Evolutionary conservation across 345 rosid species (phyloP), one percentile per base, ranked within the genome.

Genomic region (Garcia nutans): DNA sequence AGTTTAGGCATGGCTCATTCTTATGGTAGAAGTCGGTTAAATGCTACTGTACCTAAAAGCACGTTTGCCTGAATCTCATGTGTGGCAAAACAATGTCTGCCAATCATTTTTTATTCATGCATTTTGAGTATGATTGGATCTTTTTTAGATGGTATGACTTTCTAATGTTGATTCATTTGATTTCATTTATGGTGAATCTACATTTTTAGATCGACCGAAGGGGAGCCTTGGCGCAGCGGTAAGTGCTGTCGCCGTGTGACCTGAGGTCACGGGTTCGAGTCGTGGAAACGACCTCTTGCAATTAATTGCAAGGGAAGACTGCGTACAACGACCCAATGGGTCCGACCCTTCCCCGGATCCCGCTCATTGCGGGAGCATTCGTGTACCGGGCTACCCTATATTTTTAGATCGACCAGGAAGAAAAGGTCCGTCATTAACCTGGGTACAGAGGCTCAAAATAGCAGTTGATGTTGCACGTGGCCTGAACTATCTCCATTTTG

Each of bases 381-480:
- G n/a, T n/a, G n/a, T n/a, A n/a, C n/a, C n/a, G n/a, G n/a, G n/a
- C n/a, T n/a, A n/a, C n/a, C 33, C 66, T 52, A 13, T 61, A 10
- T 76, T 70, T 81, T 70, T 82, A 96, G 99, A 96, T 84, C 94
- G 98, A 45, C 99, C 99, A 0, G 98, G 97, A 81, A 87, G 95
- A 82, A 91, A 84, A 84, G 99, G 96, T 0, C 94, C 92, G 1
- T 95, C 96, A 6, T 81, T 96, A 67, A 67, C 86, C 5, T 96
- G 99, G 99, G 77, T 66, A 20, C 98, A 93, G 77, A 89, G 97
- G 85, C 88, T 96, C 50, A 96, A 89, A 85, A 84, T 93, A 26
- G 92, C 97, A 0, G 99, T 96, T 42, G 99, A 96, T 62, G 89
- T 93, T n/a, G 98, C 99, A 47, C 99, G 99, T 71, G 98, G 99